Conservation (phyloP, 2,329 filamentous ascomycete genomes). For the Cryoendolithus antarcticus region DNA sequence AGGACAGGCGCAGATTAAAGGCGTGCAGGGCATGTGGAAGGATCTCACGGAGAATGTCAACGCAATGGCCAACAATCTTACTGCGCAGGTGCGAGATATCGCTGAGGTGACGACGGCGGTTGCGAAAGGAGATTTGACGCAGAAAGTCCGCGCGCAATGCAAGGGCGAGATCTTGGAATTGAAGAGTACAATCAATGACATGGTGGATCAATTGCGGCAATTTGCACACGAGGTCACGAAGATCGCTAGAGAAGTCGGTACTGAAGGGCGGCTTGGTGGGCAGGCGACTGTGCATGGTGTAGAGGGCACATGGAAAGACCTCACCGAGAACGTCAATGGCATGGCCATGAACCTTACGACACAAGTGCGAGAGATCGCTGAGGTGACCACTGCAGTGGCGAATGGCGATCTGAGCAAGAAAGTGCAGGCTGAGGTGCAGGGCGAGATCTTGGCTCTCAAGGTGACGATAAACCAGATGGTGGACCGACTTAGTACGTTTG, state of each 20-base stretch:
- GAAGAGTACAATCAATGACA: conserved; percentile 41
- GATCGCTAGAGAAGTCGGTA: conserved; percentile 40
- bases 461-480: conserved; percentile 69
- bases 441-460: conserved; percentile 53
- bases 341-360: conserved; percentile 40
- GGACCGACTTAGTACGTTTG: conserved; percentile 50
- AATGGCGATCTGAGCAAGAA: conserved; percentile 41
- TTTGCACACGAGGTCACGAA: conserved; percentile 43
- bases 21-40: conserved; percentile 55
- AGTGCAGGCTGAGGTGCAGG: conserved; percentile 39
- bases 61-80: conserved; percentile 42
- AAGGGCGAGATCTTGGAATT: conserved; percentile 41
- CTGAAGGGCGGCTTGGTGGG: conserved; percentile 38
- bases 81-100: conserved; percentile 41
- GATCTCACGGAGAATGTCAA: conserved; percentile 47
- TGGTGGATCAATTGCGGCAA: conserved; percentile 41
- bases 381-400: conserved; percentile 41
- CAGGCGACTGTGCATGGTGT: conserved; percentile 42
- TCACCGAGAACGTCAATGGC: conserved; percentile 42
- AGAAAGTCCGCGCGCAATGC: conserved; percentile 40
- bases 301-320: conserved; percentile 41
- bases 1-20: conserved; percentile 51
- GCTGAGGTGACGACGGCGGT: conserved; percentile 41
- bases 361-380: conserved; percentile 41
- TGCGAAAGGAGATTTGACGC: conserved; percentile 38